phyloP scores from a whole-genome alignment of 164 flowering plant genomes.

The Echeveria elegans region DNA sequence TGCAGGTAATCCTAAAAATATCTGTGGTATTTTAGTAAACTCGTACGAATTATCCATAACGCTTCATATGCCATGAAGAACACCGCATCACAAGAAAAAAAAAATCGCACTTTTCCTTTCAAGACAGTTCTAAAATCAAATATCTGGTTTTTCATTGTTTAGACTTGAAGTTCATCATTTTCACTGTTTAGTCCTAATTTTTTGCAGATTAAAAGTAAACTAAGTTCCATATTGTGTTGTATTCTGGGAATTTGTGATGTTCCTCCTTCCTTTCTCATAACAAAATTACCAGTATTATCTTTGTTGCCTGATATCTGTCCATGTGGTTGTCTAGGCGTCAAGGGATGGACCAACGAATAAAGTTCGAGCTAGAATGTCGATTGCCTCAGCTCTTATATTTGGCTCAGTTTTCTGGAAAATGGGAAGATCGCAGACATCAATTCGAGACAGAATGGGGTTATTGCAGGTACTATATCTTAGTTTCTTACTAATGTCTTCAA shows the following conservation, averaged over 20 bases:
- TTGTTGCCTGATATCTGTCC: neutral
- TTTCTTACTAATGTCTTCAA: neutral
- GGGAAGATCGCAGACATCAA: constrained; percentile 92
- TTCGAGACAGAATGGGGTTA: constrained; percentile 96
- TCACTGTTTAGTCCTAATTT: neutral
- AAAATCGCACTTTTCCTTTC: neutral
- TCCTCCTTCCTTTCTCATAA: neutral
- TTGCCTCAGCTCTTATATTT: constrained; percentile 96
- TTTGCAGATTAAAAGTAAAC: neutral
- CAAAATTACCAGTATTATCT: neutral
- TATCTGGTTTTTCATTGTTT: neutral
- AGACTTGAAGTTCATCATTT: neutral
- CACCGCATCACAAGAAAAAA: neutral
- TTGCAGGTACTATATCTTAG: constrained; percentile 57
- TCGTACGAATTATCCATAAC: neutral
- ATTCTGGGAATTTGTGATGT: neutral
- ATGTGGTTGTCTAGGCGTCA: constrained; percentile 24
- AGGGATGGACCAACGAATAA: constrained; percentile 98
- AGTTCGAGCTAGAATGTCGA: constrained; percentile 91
- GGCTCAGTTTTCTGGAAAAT: constrained; percentile 99
- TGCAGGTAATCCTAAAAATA: constrained; percentile 56
- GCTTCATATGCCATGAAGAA: neutral
- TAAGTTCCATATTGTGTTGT: neutral
- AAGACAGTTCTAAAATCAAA: neutral
- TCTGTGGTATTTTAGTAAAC: neutral